phyloP scores from a whole-genome alignment of 768 basidiomycete genomes.

The Boletus reticulatus region DNA sequence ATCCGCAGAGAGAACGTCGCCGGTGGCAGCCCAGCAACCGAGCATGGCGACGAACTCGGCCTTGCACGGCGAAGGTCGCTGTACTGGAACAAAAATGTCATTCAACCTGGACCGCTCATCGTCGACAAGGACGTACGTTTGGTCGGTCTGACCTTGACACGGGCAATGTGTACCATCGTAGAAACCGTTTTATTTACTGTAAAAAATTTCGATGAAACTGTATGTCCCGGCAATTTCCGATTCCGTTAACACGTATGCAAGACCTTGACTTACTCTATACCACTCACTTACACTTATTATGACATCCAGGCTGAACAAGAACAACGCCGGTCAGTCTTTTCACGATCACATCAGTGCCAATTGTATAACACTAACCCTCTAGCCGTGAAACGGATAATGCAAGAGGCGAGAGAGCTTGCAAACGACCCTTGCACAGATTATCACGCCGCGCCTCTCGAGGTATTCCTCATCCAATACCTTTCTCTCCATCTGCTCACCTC shows the following conservation, averaged over 20 bases:
- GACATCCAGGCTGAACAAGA: constrained; percentile 67
- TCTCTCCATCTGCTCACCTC: constrained; percentile 7
- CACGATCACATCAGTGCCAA: background rate
- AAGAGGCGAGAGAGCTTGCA: constrained; percentile 87
- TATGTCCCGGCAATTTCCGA: constrained; percentile 14
- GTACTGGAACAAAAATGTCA: constrained; percentile 3
- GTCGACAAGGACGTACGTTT: constrained; percentile 46
- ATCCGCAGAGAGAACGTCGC: constrained; percentile 54
- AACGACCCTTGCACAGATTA: constrained; percentile 87
- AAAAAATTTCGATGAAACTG: background rate
- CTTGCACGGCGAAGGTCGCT: constrained; percentile 17
- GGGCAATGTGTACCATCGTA: constrained; percentile 65
- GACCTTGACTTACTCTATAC: background rate
- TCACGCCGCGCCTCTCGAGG: constrained; percentile 76
- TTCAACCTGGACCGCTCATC: too few species aligned
- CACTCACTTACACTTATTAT: too few species aligned
- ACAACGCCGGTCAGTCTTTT: constrained; percentile 69
- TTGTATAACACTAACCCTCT: background rate
- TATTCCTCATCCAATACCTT: constrained; percentile 31
- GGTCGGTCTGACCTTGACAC: constrained; percentile 74
- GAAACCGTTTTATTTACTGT: too few species aligned
- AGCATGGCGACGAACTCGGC: constrained; percentile 75
- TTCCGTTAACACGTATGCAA: constrained; percentile 1
- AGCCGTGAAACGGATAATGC: constrained; percentile 97
- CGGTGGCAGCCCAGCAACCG: constrained; percentile 79